Conservation (phyloP, 1,284 basidiomycete genomes). For the Ganoderma sp. region DNA sequence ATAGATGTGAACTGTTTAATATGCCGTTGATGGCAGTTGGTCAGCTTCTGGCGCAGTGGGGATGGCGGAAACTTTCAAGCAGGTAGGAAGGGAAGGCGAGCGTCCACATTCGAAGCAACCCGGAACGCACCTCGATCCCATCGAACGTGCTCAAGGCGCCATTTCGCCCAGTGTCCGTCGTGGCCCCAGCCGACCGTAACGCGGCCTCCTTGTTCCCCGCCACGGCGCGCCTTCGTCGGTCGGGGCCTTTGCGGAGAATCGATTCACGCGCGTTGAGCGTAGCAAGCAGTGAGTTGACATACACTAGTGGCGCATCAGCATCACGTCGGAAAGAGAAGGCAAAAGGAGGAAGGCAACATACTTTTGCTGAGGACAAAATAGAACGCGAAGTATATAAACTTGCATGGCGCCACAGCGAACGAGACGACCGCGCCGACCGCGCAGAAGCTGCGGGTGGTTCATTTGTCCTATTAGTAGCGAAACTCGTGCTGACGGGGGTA, state of each 20-base stretch:
- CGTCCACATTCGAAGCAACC: neutral
- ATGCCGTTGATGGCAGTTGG: neutral
- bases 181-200: neutral
- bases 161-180: neutral
- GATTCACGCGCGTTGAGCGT: slow-evolving; percentile 27
- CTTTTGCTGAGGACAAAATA: slow-evolving; percentile 35
- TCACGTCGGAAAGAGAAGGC: neutral
- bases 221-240: neutral
- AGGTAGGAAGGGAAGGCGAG: neutral
- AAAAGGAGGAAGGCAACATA: slow-evolving; percentile 9
- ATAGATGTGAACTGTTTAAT: slow-evolving; percentile 8
- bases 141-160: neutral
- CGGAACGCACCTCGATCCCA: slow-evolving; percentile 2
- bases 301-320: slow-evolving; percentile 15
- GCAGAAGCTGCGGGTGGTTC: slow-evolving; percentile 21
- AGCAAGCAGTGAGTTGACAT: slow-evolving; percentile 29
- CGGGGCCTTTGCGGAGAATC: slow-evolving; percentile 9
- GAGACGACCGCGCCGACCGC: slow-evolving; percentile 30
- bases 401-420: slow-evolving; percentile 22
- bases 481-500: neutral
- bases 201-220: neutral
- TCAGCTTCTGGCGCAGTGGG: neutral
- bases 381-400: slow-evolving; percentile 35
- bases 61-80: neutral
- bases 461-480: neutral